Evolutionary conservation across 176 grass and related monocot genomes (phyloP).

Genomic region (Secale cereale): DNA sequence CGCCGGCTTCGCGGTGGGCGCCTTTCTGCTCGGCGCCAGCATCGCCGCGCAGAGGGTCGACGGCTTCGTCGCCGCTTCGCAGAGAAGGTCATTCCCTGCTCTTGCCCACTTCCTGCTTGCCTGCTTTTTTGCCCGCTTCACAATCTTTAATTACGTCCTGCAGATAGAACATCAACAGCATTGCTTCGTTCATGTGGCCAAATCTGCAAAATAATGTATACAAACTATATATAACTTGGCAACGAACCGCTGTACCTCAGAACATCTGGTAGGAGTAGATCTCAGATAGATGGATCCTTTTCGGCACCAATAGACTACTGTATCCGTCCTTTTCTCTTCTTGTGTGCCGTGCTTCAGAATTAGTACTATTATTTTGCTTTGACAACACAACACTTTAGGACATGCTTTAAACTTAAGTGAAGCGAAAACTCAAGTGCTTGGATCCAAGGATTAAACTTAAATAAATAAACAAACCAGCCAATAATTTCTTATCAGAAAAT

Average conservation of each 20-base stretch:
- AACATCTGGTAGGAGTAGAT: background rate
- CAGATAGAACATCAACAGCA: no score
- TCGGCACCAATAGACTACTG: background rate
- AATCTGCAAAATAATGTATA: no score
- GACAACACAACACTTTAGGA: background rate
- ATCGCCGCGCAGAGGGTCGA: slow-evolving; percentile 78
- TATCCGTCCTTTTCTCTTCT: background rate
- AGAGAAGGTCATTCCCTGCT: slow-evolving; percentile 56
- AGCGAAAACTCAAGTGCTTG: background rate
- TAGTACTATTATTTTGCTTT: background rate
- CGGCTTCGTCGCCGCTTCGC: slow-evolving; percentile 72
- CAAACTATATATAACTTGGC: no score
- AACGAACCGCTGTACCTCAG: no score
- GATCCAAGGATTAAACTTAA: background rate
- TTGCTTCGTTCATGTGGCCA: no score
- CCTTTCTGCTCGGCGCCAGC: slow-evolving; percentile 59
- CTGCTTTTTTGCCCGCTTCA: no score
- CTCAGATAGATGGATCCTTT: background rate
- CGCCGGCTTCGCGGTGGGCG: slow-evolving; percentile 74
- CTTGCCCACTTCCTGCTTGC: background rate
- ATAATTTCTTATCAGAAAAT: background rate
- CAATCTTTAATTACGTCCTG: no score
- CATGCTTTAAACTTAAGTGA: background rate
- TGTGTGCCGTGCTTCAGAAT: background rate
- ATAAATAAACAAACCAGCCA: no score